Evolutionary conservation across 2,329 filamentous ascomycete genomes (phyloP), one percentile per base, ranked within the genome.

Genomic region (Penicillium rolfsii): DNA sequence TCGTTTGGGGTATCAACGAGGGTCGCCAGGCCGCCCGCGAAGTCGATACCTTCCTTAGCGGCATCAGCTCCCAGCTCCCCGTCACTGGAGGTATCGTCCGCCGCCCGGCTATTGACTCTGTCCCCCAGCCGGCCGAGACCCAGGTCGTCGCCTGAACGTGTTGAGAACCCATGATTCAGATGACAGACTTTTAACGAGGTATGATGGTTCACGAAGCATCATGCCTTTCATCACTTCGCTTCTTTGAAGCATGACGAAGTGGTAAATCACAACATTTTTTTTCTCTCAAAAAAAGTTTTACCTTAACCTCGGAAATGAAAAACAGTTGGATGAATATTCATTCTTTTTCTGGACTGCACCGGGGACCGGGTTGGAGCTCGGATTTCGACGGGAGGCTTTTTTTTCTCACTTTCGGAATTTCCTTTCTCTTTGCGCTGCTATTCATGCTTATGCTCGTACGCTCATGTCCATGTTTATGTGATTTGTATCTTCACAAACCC

Each of bases 1-100:
- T 98, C 79, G 93, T 98, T 67, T 98, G 93, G 90, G 94, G 93
- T 76, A 98, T 98, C 83, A 98, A 98, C 76, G 94, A 98, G 81
- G 94, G 94, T 72, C 91, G 94, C 70, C 91, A 95, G 82, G 89
- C 90, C 70, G 94, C 94, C 71, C 90, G 94, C 64, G 93, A 98
- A 78, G 90, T 97, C 59, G 94, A 98, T 77, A 79, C 91, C 55
- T 97, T 87, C 83, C 89, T 98, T 48, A 91, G 91, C 78, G 86
- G 89, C 64, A 85, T 81, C 57, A 83, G 87, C 73, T 93, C 91
- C 60, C 86, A 85, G 73, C 85, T 98, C 52, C 94, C 94, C 9
- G 90, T 96, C 58, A 96, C 93, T 36, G 94, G 94, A 74, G 94
- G 94, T 76, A 97, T 98, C 69, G 85, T 97, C 67, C 95, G 94